Percentiles rank a stretch among this genome's conserved stretches.
Conservation (phyloP, 495 filamentous ascomycete genomes). For the Hyphodiscus hymeniophilus region DNA sequence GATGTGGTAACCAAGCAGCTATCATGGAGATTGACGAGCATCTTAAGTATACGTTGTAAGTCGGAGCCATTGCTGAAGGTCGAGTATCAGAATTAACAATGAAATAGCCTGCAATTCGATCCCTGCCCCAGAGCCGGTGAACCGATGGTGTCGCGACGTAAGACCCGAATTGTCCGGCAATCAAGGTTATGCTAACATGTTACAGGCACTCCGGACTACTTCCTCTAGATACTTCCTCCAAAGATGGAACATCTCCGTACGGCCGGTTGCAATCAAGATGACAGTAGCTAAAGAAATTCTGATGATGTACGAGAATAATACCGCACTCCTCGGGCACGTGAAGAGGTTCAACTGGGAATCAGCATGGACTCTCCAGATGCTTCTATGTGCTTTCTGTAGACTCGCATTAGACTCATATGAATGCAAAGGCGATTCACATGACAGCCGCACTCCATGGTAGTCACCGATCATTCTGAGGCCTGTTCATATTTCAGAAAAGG, state of each 20-base stretch:
- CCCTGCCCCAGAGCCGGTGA: constrained; percentile 95
- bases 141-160: constrained; percentile 95
- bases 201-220: constrained; percentile 89
- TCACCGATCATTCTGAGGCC: too few relatives aligned
- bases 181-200: constrained; percentile 3
- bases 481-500: too few relatives aligned
- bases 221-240: constrained; percentile 58
- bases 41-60: constrained; percentile 99
- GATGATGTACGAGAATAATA: constrained; percentile 13
- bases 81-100: constrained; percentile 8
- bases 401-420: constrained; percentile 21
- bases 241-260: background rate
- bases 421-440: constrained; percentile 18
- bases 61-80: constrained; percentile 19
- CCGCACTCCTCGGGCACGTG: background rate
- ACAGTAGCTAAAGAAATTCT: constrained; percentile 17
- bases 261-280: constrained; percentile 1
- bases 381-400: constrained; percentile 13
- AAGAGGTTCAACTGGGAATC: background rate
- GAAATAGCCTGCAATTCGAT: constrained; percentile 92
- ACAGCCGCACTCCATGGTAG: background rate
- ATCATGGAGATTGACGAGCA: constrained; percentile 99
- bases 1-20: constrained; percentile 96
- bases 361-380: background rate
- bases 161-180: constrained; percentile 17